Conservation (phyloP, 495 filamentous ascomycete species). For the Annulohypoxylon moriforme region DNA sequence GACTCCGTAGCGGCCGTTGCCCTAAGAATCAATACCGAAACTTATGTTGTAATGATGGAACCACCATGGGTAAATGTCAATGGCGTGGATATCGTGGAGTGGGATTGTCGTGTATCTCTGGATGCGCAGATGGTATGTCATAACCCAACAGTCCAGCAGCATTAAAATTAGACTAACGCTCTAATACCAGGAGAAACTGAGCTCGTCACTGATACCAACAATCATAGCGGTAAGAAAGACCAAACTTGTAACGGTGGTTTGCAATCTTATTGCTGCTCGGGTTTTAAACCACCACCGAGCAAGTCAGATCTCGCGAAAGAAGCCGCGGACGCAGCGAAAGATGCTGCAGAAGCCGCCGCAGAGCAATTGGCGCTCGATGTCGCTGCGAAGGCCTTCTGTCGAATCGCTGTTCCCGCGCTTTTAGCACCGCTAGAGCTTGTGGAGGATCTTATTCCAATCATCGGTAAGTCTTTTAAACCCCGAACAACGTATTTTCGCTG, state of each 20-base stretch:
- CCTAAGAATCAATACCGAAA: background rate
- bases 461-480: conserved; percentile 2
- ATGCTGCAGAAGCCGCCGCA: background rate
- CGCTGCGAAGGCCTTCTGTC: conserved; percentile 1
- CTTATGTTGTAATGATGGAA: conserved; percentile 55
- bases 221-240: background rate
- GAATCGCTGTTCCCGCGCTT: background rate
- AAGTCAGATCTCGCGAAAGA: background rate
- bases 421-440: background rate
- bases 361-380: background rate
- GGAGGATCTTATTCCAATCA: background rate
- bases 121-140: conserved; percentile 52
- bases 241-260: background rate
- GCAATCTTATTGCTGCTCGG: background rate
- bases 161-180: background rate
- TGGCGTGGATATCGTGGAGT: conserved; percentile 47
- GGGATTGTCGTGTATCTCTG: conserved; percentile 33
- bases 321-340: background rate
- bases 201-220: background rate
- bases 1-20: background rate
- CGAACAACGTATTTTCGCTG: background rate
- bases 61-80: conserved; percentile 49
- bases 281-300: background rate
- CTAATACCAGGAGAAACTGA: conserved; percentile 41
- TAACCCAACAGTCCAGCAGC: background rate